Evolutionary conservation across 345 rosid genomes (phyloP).

Genomic region (Salix dunnii): DNA sequence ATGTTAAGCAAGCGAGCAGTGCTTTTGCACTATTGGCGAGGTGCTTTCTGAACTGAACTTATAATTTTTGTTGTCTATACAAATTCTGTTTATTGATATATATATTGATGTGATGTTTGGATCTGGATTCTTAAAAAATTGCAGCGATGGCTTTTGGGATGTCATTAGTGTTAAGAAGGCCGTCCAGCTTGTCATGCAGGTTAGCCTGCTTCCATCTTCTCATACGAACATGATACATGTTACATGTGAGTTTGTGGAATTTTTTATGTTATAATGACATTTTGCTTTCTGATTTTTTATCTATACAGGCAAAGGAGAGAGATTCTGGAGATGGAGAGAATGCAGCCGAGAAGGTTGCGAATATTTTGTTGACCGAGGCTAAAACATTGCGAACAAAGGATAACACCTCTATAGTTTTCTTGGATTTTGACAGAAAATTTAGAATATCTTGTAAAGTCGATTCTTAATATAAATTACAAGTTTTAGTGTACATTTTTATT

Average conservation of each 20-base stretch:
- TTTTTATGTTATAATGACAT: neutral
- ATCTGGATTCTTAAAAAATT: slow-evolving; percentile 6
- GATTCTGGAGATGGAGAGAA: slow-evolving; percentile 34
- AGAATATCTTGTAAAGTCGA: slow-evolving; percentile 43
- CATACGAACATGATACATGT: neutral
- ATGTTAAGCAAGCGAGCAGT: slow-evolving; percentile 47
- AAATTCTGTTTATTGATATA: neutral
- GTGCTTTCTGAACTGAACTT: slow-evolving; percentile 29
- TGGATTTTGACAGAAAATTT: slow-evolving; percentile 56
- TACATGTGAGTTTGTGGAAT: neutral
- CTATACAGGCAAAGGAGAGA: slow-evolving; percentile 54
- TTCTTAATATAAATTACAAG: slow-evolving; percentile 28
- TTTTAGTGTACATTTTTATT: neutral
- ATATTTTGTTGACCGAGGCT: slow-evolving; percentile 70
- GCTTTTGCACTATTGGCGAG: slow-evolving; percentile 82
- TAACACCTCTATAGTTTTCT: slow-evolving; percentile 80
- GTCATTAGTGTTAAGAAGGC: slow-evolving; percentile 75
- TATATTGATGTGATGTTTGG: neutral
- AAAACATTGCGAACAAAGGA: slow-evolving; percentile 85
- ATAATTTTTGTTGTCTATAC: neutral
- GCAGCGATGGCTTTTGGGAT: slow-evolving; percentile 97
- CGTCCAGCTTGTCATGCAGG: slow-evolving; percentile 67
- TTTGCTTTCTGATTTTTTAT: neutral
- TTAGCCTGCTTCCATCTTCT: slow-evolving; percentile 19
- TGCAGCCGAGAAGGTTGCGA: slow-evolving; percentile 70